Base-by-base conservation (phyloP, 2,329 filamentous ascomycete species). In the Colletotrichum sp. region DNA sequence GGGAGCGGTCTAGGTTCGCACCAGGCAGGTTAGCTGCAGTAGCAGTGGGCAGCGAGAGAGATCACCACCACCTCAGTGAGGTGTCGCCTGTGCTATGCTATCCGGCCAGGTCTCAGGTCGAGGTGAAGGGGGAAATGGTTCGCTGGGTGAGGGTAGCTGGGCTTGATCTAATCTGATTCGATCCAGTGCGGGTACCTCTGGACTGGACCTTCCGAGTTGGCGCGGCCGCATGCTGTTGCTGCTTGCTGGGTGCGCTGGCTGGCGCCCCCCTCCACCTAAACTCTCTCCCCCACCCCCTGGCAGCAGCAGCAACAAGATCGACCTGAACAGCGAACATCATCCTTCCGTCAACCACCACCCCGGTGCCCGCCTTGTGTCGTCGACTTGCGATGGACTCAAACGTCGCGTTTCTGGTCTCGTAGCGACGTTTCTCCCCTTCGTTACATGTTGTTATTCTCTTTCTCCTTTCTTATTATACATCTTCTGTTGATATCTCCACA, bases 371-470 rank as follows among this genome's bases (percentile, higher is more conserved):
- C 10, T 10, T 59, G 21, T 59, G n/a, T 32, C 32, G 44, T 68
- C 44, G 30, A 69, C 65, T 52, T 76, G 59, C 70, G 18, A 76
- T 69, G 74, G 70, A 39, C n/a, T 36, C 65, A 24, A 63, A n/a
- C 32, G 36, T 60, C n/a, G 21, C 39, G 9, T 28, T 52, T 24
- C 16, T 18, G 30, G 13, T 30, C 26, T 44, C 52, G 24, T 76
- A 69, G 59, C 24, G 24, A 7, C 39, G n/a, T 26, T 57, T 39
- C 34, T 63, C 10, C 36, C 7, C 9, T 66, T 10, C 18, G 5
- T 30, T 63, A 6, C 10, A 5, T 18, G 2, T 36, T 36, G 18
- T 65, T 28, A 39, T 32, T 8, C 13, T n/a, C 2, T 0, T 12
- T 49, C 8, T 39, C 21, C 18, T 7, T 36, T 24, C 4, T 39